Evolutionary conservation across 2,329 filamentous ascomycete genomes (phyloP).

Genomic region (Bisporella sp.): DNA sequence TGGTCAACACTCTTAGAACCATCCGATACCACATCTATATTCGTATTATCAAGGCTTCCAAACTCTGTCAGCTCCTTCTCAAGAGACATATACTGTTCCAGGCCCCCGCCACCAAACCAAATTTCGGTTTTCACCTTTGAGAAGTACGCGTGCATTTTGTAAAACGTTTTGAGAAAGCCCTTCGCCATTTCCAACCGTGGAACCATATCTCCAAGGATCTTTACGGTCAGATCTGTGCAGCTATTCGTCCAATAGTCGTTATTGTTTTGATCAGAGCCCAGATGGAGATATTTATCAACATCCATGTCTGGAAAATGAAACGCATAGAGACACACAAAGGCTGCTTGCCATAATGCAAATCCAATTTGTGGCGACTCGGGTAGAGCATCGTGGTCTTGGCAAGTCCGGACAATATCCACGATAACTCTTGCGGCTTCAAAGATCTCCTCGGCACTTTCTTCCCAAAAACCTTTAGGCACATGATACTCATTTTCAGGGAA

Average conservation of each 20-base stretch:
- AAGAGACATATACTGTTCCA: slow-evolving; percentile 48
- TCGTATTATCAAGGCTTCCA: slow-evolving; percentile 30
- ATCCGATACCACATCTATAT: slow-evolving; percentile 15
- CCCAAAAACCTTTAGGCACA: slow-evolving; percentile 52
- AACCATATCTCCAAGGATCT: slow-evolving; percentile 44
- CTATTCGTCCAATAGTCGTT: slow-evolving; percentile 1
- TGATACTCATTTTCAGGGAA: slow-evolving; percentile 41
- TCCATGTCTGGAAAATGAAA: slow-evolving; percentile 65
- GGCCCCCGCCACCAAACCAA: slow-evolving; percentile 37
- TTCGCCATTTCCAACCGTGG: slow-evolving; percentile 47
- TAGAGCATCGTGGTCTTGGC: slow-evolving; percentile 50
- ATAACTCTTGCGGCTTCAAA: slow-evolving; percentile 59
- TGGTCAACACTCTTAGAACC: slow-evolving; percentile 18
- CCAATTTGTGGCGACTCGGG: slow-evolving; percentile 58
- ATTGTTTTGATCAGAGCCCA: slow-evolving; percentile 15
- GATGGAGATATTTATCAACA: slow-evolving; percentile 43
- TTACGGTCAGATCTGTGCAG: slow-evolving; percentile 36
- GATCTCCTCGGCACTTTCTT: slow-evolving; percentile 51
- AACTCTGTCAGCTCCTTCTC: slow-evolving; percentile 45
- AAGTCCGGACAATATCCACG: slow-evolving; percentile 57
- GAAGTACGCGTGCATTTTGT: slow-evolving; percentile 47
- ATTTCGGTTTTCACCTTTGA: slow-evolving; percentile 40
- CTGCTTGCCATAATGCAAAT: slow-evolving; percentile 61
- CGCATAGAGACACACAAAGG: slow-evolving; percentile 60
- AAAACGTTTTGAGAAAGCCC: slow-evolving; percentile 46